A percentile compares a stretch with the other conserved stretches of the same genome.
These are phyloP conservation scores for Pouteria campechiana DNA, from an alignment of 179 eudicot species.

Conservation along the genomic window DNA sequence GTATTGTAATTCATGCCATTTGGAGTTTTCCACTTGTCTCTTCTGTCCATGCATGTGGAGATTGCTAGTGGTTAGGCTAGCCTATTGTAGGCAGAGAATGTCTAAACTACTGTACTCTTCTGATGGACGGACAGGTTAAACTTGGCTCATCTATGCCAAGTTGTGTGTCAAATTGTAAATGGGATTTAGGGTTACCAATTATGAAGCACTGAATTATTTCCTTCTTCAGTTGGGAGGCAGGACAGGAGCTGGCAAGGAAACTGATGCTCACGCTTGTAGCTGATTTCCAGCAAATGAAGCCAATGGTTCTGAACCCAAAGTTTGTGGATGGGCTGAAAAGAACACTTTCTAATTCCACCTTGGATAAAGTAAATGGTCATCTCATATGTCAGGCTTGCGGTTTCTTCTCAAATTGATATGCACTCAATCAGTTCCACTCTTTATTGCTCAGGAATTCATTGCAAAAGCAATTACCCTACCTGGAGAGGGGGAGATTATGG, in stretches of 20 bases:
- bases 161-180: too few relatives aligned
- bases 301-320: constrained; percentile 56
- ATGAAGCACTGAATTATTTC: too few relatives aligned
- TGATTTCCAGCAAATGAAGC: constrained; percentile 74
- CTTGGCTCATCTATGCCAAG: too few relatives aligned
- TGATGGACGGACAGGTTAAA: too few relatives aligned
- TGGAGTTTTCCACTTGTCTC: too few relatives aligned
- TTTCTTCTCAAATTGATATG: neutral
- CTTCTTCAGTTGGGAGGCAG: constrained; percentile 87
- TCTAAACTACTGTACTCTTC: too few relatives aligned
- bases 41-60: too few relatives aligned
- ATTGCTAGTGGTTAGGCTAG: too few relatives aligned
- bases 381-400: neutral
- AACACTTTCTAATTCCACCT: constrained; percentile 51
- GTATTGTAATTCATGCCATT: too few relatives aligned
- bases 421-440: neutral
- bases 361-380: constrained; percentile 61
- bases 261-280: constrained; percentile 80
- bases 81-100: too few relatives aligned
- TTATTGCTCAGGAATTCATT: constrained; percentile 62
- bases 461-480: constrained; percentile 86
- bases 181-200: too few relatives aligned
- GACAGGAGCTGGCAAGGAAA: constrained; percentile 79
- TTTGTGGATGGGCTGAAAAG: constrained; percentile 74
- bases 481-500: constrained; percentile 94